Percentiles rank a stretch among this genome's conserved stretches.
Evolutionary conservation across 2,329 filamentous ascomycete genomes (phyloP).

Genomic region (Sclerotinia glacialis): DNA sequence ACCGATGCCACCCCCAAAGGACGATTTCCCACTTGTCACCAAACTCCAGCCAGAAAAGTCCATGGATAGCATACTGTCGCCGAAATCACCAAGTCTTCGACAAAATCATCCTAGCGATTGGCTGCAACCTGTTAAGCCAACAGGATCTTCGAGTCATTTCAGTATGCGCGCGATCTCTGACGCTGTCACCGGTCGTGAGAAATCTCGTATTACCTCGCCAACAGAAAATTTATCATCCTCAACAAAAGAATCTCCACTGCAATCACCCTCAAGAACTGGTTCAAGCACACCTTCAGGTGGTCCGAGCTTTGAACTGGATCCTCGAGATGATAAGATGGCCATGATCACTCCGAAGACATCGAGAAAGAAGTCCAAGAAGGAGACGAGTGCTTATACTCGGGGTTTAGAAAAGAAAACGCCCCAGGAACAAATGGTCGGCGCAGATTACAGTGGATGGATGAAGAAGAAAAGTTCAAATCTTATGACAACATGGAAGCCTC

Average conservation of each 20-base stretch:
- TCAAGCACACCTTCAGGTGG: slow-evolving; percentile 67
- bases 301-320: slow-evolving; percentile 76
- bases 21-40: slow-evolving; percentile 56
- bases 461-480: slow-evolving; percentile 96
- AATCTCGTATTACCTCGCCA: slow-evolving; percentile 51
- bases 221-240: slow-evolving; percentile 46
- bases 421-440: slow-evolving; percentile 76
- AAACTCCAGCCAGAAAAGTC: slow-evolving; percentile 50
- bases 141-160: slow-evolving; percentile 55
- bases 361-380: slow-evolving; percentile 80
- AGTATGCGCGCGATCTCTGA: slow-evolving; percentile 87
- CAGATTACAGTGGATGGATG: slow-evolving; percentile 98
- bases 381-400: slow-evolving; percentile 88
- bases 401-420: slow-evolving; percentile 80
- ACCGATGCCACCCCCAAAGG: slow-evolving; percentile 56
- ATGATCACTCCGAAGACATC: slow-evolving; percentile 47
- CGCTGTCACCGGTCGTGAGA: slow-evolving; percentile 55
- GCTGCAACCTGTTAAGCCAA: slow-evolving; percentile 46
- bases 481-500: slow-evolving; percentile 96
- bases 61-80: slow-evolving; percentile 34
- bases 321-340: slow-evolving; percentile 61
- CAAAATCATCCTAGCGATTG: slow-evolving; percentile 47
- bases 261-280: slow-evolving; percentile 71
- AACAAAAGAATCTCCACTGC: slow-evolving; percentile 51
- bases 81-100: slow-evolving; percentile 45